Evolutionary conservation across 768 basidiomycete genomes (phyloP), one percentile per base, ranked within the genome.

Genomic region (Mycena vulgaris): DNA sequence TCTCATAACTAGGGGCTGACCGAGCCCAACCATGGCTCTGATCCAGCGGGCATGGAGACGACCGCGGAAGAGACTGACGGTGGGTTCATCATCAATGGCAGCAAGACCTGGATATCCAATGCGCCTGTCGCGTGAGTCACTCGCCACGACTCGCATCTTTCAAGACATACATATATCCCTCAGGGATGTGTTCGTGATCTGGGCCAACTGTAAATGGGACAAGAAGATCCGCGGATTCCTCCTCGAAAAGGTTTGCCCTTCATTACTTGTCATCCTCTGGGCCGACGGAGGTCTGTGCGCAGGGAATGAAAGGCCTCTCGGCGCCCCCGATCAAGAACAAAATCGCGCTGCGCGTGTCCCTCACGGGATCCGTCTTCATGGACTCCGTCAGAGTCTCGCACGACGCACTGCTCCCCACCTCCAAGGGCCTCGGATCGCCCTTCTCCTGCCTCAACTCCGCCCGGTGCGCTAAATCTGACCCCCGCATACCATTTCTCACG

Each of bases 31-130:
- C 96, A 98, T 77, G 97, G 97, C 27, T 98, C 97, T 2, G 97
- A 99, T 75, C 97, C 97, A 19, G 92, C 92, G n/a, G 91, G 92
- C n/a, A 98, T 99, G 97, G 95, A 97, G 76, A 98, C 97, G 1
- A 92, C 88, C 30, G 97, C 96, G 14, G 90, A 89, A 70, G 95
- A 98, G 79, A 85, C 86, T 0, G 92, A 93, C 62, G 95, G 95
- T 16, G 96, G 95, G 5, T 98, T 92, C 80, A 81, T 94, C 28
- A 77, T 99, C 60, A 93, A 90, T 71, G 97, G 97, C 59, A 93
- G 93, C 80, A 99, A 99, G 85, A 99, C 96, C 0, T 99, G 97
- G 97, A 99, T 99, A 77, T 90, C 95, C 17, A 98, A 98, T 77
- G 90, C 96, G 1, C 96, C 96, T 11, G 90, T 94, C 62, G 95